Evolutionary conservation across 306 rosid species (phyloP).

Genomic region (Macrotyloma uniflorum): DNA sequence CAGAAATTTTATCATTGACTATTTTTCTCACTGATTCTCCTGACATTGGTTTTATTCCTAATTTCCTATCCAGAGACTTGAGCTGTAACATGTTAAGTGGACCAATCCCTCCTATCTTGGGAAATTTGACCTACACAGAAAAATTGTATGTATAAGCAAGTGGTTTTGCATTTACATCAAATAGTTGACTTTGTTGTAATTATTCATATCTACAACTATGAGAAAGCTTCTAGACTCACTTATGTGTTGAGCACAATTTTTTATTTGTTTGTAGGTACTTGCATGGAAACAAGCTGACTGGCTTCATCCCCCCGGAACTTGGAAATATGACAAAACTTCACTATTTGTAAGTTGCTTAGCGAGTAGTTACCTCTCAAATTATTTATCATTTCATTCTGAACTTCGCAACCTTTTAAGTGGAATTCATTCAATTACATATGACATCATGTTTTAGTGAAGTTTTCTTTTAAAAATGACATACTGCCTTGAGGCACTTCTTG

Average conservation of each 20-base stretch:
- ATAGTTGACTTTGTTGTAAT: neutral
- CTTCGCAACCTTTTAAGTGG: neutral
- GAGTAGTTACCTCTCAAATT: neutral
- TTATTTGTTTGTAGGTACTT: slow-evolving; percentile 68
- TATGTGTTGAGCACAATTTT: slow-evolving; percentile 10
- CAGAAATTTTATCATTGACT: neutral
- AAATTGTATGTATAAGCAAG: slow-evolving; percentile 66
- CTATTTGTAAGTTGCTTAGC: slow-evolving; percentile 66
- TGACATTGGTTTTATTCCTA: neutral
- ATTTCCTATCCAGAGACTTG: slow-evolving; percentile 68
- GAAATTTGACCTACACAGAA: slow-evolving; percentile 89
- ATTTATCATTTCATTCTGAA: slow-evolving; percentile 16
- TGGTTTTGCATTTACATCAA: neutral
- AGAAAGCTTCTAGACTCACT: neutral
- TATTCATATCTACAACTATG: neutral
- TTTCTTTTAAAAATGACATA: neutral
- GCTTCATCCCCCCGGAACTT: slow-evolving; percentile 83
- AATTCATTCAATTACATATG: neutral
- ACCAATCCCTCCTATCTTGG: slow-evolving; percentile 82
- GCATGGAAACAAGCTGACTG: slow-evolving; percentile 92
- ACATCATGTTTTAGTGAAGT: neutral
- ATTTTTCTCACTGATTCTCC: neutral
- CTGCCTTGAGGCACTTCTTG: neutral
- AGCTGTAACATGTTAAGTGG: slow-evolving; percentile 86
- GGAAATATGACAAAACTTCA: slow-evolving; percentile 98